These are phyloP conservation scores for Curvularia sp. DNA, from an alignment of 2,329 filamentous ascomycete species.

Conservation along the genomic window DNA sequence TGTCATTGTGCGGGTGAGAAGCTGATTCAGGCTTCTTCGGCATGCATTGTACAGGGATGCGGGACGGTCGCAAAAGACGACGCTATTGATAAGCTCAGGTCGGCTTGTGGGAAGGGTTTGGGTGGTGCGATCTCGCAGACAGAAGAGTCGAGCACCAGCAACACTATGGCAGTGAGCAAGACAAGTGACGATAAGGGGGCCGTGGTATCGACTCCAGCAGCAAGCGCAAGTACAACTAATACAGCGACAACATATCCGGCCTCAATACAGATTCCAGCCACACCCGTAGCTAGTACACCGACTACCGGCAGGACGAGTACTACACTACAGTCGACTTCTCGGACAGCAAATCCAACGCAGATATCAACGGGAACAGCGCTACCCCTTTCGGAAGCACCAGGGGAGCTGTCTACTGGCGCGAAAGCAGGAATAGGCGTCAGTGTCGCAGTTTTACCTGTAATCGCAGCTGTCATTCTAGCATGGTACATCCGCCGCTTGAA, in stretches of 20 bases:
- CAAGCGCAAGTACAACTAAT: not conserved
- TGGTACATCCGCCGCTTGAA: constrained; percentile 39
- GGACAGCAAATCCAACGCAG: not conserved
- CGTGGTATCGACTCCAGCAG: not conserved
- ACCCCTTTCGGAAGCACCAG: constrained; percentile 15
- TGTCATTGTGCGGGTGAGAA: constrained; percentile 27
- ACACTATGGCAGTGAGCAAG: not conserved
- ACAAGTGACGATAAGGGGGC: not conserved
- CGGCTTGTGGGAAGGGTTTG: not conserved
- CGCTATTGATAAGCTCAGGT: constrained; percentile 14
- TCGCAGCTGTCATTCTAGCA: constrained; percentile 23
- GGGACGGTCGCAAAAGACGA: constrained; percentile 11
- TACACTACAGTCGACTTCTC: not conserved
- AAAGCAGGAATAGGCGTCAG: constrained; percentile 35
- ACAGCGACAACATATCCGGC: not conserved
- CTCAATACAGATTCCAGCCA: not conserved
- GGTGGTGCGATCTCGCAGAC: not conserved
- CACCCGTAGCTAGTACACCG: not conserved
- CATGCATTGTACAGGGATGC: constrained; percentile 24
- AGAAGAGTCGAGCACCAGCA: not conserved
- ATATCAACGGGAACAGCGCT: constrained; percentile 23
- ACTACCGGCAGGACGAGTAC: not conserved
- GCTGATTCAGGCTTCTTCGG: constrained; percentile 15
- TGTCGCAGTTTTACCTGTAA: constrained; percentile 21
- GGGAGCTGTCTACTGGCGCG: constrained; percentile 27